Percentiles rank a stretch among this genome's conserved stretches.
Conservation (phyloP, 2,329 filamentous ascomycete genomes). For the Diaporthe humulicola region DNA sequence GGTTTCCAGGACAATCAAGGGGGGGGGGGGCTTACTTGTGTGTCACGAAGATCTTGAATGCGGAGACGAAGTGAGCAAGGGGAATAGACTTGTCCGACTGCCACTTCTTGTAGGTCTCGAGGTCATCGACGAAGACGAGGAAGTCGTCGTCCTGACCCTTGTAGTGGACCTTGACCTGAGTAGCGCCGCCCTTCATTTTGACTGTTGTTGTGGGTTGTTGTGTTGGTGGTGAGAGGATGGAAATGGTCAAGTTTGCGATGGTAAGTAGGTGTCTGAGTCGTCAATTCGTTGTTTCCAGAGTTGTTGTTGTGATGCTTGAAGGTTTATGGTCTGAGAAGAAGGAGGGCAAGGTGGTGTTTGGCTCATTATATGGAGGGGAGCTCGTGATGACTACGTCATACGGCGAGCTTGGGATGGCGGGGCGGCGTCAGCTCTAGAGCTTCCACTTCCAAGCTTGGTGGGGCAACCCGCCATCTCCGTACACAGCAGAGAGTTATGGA, state of each 20-base stretch:
- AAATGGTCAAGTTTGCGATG: slow-evolving; percentile 21
- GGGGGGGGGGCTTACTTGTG: slow-evolving; percentile 77
- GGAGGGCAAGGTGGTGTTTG: slow-evolving; percentile 21
- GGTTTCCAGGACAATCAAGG: background rate
- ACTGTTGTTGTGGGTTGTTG: slow-evolving; percentile 24
- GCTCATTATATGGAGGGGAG: slow-evolving; percentile 38
- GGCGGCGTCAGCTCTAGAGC: slow-evolving; percentile 27
- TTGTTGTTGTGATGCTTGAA: slow-evolving; percentile 32
- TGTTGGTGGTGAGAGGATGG: slow-evolving; percentile 29
- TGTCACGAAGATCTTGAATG: slow-evolving; percentile 91
- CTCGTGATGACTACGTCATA: slow-evolving; percentile 40
- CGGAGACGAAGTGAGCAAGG: slow-evolving; percentile 85
- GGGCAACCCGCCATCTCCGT: slow-evolving; percentile 25
- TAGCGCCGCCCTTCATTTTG: slow-evolving; percentile 68
- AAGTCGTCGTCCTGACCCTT: slow-evolving; percentile 77
- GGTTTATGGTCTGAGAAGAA: background rate
- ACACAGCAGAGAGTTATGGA: slow-evolving; percentile 12
- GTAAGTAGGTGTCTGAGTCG: slow-evolving; percentile 37
- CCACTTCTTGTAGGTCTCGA: slow-evolving; percentile 83
- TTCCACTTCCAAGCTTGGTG: slow-evolving; percentile 32
- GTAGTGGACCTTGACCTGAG: slow-evolving; percentile 85
- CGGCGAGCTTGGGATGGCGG: slow-evolving; percentile 27
- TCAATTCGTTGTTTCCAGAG: slow-evolving; percentile 15
- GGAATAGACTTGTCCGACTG: slow-evolving; percentile 78
- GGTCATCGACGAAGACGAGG: slow-evolving; percentile 71